Evolutionary conservation across 2,329 filamentous ascomycete species (phyloP).

Genomic region (Fusarium illudens): DNA sequence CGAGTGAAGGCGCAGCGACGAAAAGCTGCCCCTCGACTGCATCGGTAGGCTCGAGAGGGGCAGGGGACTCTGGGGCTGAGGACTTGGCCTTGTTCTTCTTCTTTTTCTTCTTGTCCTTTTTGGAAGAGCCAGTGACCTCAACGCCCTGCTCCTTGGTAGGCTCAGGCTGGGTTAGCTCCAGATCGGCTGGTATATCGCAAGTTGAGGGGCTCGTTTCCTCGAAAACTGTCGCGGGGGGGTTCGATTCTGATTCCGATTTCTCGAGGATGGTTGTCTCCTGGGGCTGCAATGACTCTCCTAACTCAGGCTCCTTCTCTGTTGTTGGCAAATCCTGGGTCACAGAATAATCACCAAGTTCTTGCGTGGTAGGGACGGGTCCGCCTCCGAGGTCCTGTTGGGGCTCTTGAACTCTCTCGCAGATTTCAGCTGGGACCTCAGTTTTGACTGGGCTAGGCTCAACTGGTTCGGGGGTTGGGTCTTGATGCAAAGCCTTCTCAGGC

Average conservation of each 20-base stretch:
- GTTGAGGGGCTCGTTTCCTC: background rate
- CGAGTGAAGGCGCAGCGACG: background rate
- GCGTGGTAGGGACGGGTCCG: background rate
- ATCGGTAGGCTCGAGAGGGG: background rate
- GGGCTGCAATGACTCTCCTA: background rate
- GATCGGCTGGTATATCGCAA: background rate
- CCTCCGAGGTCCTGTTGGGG: background rate
- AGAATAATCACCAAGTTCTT: background rate
- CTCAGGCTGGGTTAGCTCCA: background rate
- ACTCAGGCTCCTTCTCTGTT: background rate
- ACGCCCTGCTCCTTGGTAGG: background rate
- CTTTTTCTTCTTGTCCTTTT: conserved; percentile 31
- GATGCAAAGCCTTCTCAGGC: background rate
- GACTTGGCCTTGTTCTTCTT: conserved; percentile 22
- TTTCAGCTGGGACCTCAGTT: background rate
- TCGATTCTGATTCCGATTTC: background rate
- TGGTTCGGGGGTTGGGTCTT: background rate
- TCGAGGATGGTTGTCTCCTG: background rate
- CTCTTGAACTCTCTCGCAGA: background rate
- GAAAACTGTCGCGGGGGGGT: background rate
- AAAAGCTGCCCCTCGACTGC: background rate
- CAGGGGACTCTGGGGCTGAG: background rate
- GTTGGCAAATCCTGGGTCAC: background rate
- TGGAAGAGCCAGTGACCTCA: background rate
- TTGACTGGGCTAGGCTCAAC: background rate